Base-by-base conservation (phyloP, 805 yeast genomes). In the Tetrapisispora arboricola region DNA sequence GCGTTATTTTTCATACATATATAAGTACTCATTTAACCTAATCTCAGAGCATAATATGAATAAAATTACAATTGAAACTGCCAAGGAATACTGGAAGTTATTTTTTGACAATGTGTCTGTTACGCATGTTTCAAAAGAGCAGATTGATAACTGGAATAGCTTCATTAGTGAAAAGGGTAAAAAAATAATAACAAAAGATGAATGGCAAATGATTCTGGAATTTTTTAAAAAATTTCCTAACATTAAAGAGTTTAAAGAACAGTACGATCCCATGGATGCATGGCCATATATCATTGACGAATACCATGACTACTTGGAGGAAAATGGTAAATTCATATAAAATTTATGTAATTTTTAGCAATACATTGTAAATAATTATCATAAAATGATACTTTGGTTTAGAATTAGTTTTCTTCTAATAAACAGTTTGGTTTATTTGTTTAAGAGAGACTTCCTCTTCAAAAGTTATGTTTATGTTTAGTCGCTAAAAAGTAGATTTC, bases 231-330 rank as follows among this genome's bases (percentile, higher is more conserved):
- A 73, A 44, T 69, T 69, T 44, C 60, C 74, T 1, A 46, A 57
- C 15, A 83, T 84, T 44, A 75, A 82, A 0, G 46, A 54, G 1
- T 64, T 90, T 5, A 61, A 62, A 13, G 33, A 42, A 2, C 63
- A 60, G 2, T 88, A 87, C 59, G 88, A 82, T 50, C 92, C 81
- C 48, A 72, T 74, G 49, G 87, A 82, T 19, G 84, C 96, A 1
- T 90, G 97, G 97, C 98, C 97, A 5, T 75, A 84, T 40, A 65
- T 85, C 15, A 76, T 90, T 48, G 98, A 90, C 58, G 85, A 78
- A 44, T 90, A 75, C 55, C 82, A 85, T 18, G 94, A 82, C 47
- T 69, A 69, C 52, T 64, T 63, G 13, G 36, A 38, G 21, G 36
- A 32, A 3, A 32, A n/a, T 10, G 19, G 19, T 3, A 31, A 24